These are phyloP conservation scores for Scheffersomyces ergatensis DNA, from an alignment of 805 yeast species.

Conservation along the genomic window DNA sequence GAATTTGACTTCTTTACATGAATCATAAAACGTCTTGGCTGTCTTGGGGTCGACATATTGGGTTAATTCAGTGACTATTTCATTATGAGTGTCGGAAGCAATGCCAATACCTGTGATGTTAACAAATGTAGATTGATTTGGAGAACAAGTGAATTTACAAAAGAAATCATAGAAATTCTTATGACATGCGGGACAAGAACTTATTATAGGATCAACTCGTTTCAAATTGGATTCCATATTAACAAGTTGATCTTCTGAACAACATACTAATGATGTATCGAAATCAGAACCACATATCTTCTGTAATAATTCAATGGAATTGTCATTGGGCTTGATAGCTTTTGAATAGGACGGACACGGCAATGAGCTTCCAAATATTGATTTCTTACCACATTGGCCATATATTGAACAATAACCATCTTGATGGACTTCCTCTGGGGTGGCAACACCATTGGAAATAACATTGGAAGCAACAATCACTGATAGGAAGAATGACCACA, in stretches of 20 bases:
- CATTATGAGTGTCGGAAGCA: conserved; percentile 48
- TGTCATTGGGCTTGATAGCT: conserved; percentile 47
- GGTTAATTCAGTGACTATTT: conserved; percentile 69
- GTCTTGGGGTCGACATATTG: conserved; percentile 56
- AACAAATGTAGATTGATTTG: conserved; percentile 74
- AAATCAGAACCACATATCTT: conserved; percentile 76
- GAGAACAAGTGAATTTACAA: conserved; percentile 87
- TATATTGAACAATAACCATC: conserved; percentile 55
- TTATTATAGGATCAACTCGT: conserved; percentile 38
- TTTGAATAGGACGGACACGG: conserved; percentile 68
- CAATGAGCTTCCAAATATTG: conserved; percentile 71
- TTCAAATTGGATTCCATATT: conserved; percentile 52
- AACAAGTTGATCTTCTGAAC: conserved; percentile 61
- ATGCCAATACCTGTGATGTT: conserved; percentile 56
- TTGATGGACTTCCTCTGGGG: conserved; percentile 17
- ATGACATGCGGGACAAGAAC: conserved; percentile 82
- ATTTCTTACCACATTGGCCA: conserved; percentile 73
- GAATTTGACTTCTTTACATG: conserved; percentile 87
- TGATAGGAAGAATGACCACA: no score
- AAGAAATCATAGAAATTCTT: conserved; percentile 81
- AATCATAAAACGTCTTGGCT: conserved; percentile 69
- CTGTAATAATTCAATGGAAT: conserved; percentile 44
- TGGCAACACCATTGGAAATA: not conserved
- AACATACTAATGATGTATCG: conserved; percentile 58
- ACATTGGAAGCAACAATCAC: not conserved